phyloP scores from a whole-genome alignment of 495 filamentous ascomycete genomes.

The Bathelium albidoporum region DNA sequence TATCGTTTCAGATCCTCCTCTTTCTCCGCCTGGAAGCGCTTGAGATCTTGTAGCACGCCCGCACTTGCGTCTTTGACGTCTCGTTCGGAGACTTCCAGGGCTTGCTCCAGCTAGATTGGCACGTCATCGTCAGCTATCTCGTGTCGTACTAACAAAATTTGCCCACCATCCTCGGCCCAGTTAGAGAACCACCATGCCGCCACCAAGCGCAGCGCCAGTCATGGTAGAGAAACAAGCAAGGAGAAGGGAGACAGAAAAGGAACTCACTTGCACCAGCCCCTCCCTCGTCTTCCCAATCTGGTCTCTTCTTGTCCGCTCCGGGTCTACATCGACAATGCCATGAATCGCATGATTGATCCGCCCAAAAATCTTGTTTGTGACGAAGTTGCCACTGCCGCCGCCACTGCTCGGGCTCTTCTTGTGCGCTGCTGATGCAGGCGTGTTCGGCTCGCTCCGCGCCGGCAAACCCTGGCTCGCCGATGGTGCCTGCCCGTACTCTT shows the following conservation, averaged over 20 bases:
- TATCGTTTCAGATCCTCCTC: constrained; percentile 87
- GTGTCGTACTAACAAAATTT: not conserved
- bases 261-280: constrained; percentile 47
- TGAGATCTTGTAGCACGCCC: constrained; percentile 77
- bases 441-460: constrained; percentile 28
- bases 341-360: constrained; percentile 89
- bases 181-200: too few species aligned
- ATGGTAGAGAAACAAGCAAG: not conserved
- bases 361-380: constrained; percentile 89
- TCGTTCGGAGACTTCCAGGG: constrained; percentile 70
- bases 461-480: constrained; percentile 41
- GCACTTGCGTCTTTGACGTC: constrained; percentile 85
- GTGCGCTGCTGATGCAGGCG: constrained; percentile 39
- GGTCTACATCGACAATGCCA: constrained; percentile 91
- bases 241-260: not conserved
- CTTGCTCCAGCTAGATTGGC: constrained; percentile 63
- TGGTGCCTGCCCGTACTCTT: constrained; percentile 37
- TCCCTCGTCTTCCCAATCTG: constrained; percentile 92
- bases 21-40: constrained; percentile 86
- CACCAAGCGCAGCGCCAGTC: not conserved
- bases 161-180: too few species aligned
- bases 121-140: not conserved
- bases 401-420: constrained; percentile 54
- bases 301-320: constrained; percentile 82
- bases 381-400: constrained; percentile 50